Evolutionary conservation across 345 rosid genomes (phyloP), one percentile per base, ranked within the genome.

Genomic region (Adansonia digitata): DNA sequence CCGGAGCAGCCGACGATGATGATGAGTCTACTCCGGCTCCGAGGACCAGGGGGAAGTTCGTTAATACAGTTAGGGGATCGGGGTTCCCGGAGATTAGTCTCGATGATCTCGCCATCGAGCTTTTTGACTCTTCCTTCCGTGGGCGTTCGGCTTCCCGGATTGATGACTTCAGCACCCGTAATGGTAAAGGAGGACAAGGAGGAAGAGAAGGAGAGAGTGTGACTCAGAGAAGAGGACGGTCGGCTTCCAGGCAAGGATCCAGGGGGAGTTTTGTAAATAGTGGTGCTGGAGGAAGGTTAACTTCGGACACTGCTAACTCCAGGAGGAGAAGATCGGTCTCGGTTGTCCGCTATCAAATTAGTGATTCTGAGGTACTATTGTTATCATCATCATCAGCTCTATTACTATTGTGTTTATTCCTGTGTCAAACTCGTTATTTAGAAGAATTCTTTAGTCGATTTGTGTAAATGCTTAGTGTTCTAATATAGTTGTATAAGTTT

Each of bases 21-120:
- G 81, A 76, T 11, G 91, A 88, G 40, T 71, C 80, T 26, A 82
- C 82, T 66, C 91, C 96, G 0, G 69, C 73, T 76, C 77, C 82
- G 6, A 35, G 72, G 15, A 51, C 53, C 24, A 85, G 82, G 43
- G 92, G 91, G 9, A 87, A 81, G 89, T 93, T 95, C 74, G 99
- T 95, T 7, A 95, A 88, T 80, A 93, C 86, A 53, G 74, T 83
- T 0, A 85, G 99, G 74, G 99, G 98, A n/a, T 88, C 98, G 46
- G 91, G 86, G 14, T 87, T 91, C 72, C 86, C 87, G 20, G 99
- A 95, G 81, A 84, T 89, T 51, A 91, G 91, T 79, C 94, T 95
- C 70, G 96, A 95, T 61, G 96, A 91, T 81, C 92, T 95, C 69
- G 89, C 93, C 39, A 69, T 85, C 3, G 87, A 88, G 85, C 82